phyloP scores from a whole-genome alignment of 2,329 filamentous ascomycete genomes.

The Furcasterigmium sp. region DNA sequence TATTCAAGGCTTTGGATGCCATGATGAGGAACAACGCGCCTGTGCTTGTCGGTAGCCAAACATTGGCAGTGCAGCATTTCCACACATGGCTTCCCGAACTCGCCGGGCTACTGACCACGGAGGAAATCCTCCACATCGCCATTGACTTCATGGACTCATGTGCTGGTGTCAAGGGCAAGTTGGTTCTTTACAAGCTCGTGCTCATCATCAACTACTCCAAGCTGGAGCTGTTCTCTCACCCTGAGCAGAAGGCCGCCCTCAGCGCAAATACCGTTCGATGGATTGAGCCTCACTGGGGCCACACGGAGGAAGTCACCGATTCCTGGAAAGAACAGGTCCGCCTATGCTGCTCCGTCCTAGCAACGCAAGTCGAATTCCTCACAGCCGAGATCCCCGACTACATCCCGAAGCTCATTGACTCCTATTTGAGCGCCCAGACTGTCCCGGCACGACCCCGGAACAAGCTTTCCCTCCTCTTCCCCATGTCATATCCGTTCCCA shows the following conservation, averaged over 20 bases:
- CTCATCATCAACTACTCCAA: conserved; percentile 88
- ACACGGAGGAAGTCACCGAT: conserved; percentile 64
- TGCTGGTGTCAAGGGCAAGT: conserved; percentile 78
- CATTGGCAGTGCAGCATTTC: conserved; percentile 90
- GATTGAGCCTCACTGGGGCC: conserved; percentile 92
- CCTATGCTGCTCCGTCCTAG: conserved; percentile 86
- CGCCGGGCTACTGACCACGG: conserved; percentile 65
- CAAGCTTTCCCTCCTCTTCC: conserved; percentile 82
- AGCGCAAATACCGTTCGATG: conserved; percentile 80
- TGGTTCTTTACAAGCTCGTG: conserved; percentile 86
- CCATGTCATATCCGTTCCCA: conserved; percentile 84
- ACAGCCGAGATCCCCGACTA: conserved; percentile 81
- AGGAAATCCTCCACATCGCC: conserved; percentile 86
- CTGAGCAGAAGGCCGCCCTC: conserved; percentile 68
- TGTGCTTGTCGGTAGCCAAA: conserved; percentile 88
- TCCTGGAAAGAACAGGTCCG: conserved; percentile 93
- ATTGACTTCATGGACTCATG: conserved; percentile 94
- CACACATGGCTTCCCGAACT: conserved; percentile 97
- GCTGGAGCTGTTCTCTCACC: conserved; percentile 73
- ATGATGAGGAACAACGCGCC: conserved; percentile 87
- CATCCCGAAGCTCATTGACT: conserved; percentile 85
- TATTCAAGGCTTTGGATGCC: conserved; percentile 84
- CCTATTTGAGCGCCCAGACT: conserved; percentile 71
- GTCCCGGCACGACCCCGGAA: conserved; percentile 48
- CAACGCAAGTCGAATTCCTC: conserved; percentile 75